Conservation (phyloP, 1,139 yeast genomes). For the Debaryomycetaceae sp. region DNA sequence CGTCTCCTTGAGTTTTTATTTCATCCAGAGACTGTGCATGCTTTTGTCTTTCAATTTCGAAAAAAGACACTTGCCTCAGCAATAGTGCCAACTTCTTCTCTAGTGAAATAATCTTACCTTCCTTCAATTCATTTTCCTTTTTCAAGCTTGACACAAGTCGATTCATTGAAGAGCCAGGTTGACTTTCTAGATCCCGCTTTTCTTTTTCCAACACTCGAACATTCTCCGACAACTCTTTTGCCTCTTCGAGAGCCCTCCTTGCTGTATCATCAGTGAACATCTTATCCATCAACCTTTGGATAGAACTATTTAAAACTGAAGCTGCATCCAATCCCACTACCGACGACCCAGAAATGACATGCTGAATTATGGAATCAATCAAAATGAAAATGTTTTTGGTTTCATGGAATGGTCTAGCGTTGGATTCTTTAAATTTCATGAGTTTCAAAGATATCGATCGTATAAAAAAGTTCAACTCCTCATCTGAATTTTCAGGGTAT, state of each 20-base stretch:
- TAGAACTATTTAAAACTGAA: constrained; percentile 26
- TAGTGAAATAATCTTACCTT: constrained; percentile 23
- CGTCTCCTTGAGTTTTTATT: not conserved
- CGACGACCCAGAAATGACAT: constrained; percentile 24
- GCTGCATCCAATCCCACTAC: constrained; percentile 21
- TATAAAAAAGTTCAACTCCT: constrained; percentile 2
- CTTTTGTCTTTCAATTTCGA: constrained; percentile 14
- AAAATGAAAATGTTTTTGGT: constrained; percentile 22
- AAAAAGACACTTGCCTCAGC: constrained; percentile 16
- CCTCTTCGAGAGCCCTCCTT: constrained; percentile 30
- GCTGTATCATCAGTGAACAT: constrained; percentile 33
- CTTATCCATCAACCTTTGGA: constrained; percentile 34
- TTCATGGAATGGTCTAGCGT: constrained; percentile 17
- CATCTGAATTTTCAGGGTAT: constrained; percentile 4
- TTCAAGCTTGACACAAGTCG: constrained; percentile 16
- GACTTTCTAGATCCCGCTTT: constrained; percentile 19
- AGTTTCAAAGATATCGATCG: constrained; percentile 21
- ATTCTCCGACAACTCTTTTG: constrained; percentile 20
- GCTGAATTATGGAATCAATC: constrained; percentile 30
- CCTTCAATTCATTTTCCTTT: constrained; percentile 14
- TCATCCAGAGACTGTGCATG: not conserved
- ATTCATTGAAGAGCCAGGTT: constrained; percentile 19
- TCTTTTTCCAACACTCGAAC: constrained; percentile 23
- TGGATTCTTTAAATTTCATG: constrained; percentile 19
- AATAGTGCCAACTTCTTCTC: constrained; percentile 26